A percentile compares a stretch with the other conserved stretches of the same genome.
These are phyloP conservation scores for Arthrinium puccinioides DNA, from an alignment of 2,329 filamentous ascomycete genomes.

Conservation along the genomic window DNA sequence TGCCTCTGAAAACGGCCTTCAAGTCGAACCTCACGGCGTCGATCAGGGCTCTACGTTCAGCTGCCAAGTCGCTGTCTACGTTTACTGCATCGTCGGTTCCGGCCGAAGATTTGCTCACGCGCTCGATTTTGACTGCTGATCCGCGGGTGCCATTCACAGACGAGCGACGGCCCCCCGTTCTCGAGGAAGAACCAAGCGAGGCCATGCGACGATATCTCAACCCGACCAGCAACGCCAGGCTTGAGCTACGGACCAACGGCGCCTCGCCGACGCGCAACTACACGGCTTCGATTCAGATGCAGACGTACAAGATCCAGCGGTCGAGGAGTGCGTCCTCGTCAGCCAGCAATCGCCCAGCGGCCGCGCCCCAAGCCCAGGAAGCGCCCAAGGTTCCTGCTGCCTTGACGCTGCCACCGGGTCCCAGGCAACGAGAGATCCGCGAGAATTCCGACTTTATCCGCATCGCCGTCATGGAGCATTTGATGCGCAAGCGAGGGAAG, in stretches of 20 bases:
- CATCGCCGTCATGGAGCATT: slow-evolving; percentile 65
- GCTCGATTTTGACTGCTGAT: slow-evolving; percentile 61
- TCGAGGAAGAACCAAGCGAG: slow-evolving; percentile 58
- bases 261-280: slow-evolving; percentile 33
- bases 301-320: slow-evolving; percentile 57
- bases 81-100: slow-evolving; percentile 58
- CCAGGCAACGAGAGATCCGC: slow-evolving; percentile 59
- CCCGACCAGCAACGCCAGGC: slow-evolving; percentile 45
- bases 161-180: slow-evolving; percentile 55
- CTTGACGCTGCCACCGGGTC: slow-evolving; percentile 32
- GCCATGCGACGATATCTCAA: slow-evolving; percentile 62
- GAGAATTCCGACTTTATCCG: slow-evolving; percentile 66
- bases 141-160: slow-evolving; percentile 60
- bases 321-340: slow-evolving; percentile 30
- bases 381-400: slow-evolving; percentile 22
- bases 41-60: slow-evolving; percentile 54
- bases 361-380: slow-evolving; percentile 16
- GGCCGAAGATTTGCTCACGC: slow-evolving; percentile 59
- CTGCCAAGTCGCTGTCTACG: slow-evolving; percentile 55
- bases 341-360: slow-evolving; percentile 15
- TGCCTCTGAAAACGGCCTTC: slow-evolving; percentile 50
- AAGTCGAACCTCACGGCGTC: slow-evolving; percentile 65
- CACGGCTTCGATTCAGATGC: slow-evolving; percentile 65
- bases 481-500: slow-evolving; percentile 61
- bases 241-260: slow-evolving; percentile 27